Evolutionary conservation across 2,329 filamentous ascomycete genomes (phyloP).

Genomic region (Dissoconium aciculare): DNA sequence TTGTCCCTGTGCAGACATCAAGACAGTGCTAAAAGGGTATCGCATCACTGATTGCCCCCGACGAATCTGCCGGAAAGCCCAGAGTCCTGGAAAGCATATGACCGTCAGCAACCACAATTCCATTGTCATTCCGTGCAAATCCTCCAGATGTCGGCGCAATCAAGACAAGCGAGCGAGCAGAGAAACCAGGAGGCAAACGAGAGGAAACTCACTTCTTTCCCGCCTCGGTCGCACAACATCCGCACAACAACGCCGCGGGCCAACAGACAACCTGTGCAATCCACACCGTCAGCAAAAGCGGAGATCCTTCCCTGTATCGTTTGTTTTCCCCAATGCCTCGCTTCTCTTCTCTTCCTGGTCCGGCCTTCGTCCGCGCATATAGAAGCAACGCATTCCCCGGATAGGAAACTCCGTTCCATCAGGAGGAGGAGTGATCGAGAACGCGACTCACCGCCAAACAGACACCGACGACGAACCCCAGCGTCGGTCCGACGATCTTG

Average conservation of each 20-base stretch:
- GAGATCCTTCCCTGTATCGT: too few relatives aligned
- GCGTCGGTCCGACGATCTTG: constrained; percentile 26
- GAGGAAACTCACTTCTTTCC: constrained; percentile 19
- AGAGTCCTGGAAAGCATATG: constrained; percentile 15
- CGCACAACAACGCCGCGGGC: constrained; percentile 25
- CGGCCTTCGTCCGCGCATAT: too few relatives aligned
- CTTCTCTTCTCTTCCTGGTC: too few relatives aligned
- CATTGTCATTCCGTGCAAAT: neutral
- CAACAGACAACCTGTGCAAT: constrained; percentile 23
- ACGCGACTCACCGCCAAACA: constrained; percentile 22
- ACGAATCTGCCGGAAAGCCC: constrained; percentile 21
- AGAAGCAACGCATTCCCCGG: too few relatives aligned
- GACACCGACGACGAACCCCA: constrained; percentile 23
- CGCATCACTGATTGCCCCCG: constrained; percentile 18
- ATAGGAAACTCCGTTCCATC: too few relatives aligned
- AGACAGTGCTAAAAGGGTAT: constrained; percentile 26
- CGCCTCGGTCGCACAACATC: constrained; percentile 24
- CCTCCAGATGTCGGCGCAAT: neutral
- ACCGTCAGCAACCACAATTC: constrained; percentile 1
- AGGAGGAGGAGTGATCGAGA: too few relatives aligned
- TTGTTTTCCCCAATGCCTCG: too few relatives aligned
- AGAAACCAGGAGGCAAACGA: too few relatives aligned
- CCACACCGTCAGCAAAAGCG: too few relatives aligned
- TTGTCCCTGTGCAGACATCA: too few relatives aligned
- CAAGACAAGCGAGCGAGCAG: too few relatives aligned